phyloP scores from a whole-genome alignment of 1,284 basidiomycete genomes.

The Moesziomyces aphidis region DNA sequence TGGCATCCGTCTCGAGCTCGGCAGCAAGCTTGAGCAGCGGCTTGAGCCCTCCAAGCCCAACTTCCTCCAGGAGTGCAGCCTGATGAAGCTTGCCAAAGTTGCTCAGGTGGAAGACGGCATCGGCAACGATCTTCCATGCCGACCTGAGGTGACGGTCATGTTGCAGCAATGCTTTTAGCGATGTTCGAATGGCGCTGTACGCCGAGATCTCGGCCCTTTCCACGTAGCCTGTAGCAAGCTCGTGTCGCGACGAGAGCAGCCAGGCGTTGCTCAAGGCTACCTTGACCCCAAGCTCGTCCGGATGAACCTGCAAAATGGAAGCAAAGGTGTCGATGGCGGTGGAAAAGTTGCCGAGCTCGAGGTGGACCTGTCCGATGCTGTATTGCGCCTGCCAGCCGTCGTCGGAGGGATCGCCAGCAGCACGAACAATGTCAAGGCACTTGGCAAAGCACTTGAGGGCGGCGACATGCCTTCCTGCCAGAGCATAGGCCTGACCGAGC shows the following conservation, averaged over 20 bases:
- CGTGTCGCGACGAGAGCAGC: conserved; percentile 78
- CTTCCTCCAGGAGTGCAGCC: conserved; percentile 4
- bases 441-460: conserved; percentile 86
- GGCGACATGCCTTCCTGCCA: conserved; percentile 86
- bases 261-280: conserved; percentile 81
- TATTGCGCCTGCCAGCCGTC: conserved; percentile 85
- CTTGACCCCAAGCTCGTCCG: conserved; percentile 76
- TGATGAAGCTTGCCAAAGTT: conserved; percentile 31
- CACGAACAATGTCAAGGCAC: conserved; percentile 72
- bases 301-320: conserved; percentile 73
- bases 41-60: conserved; percentile 10
- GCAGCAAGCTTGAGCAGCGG: conserved; percentile 39
- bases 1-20: conserved; percentile 49
- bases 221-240: conserved; percentile 78
- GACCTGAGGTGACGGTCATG: conserved; percentile 67
- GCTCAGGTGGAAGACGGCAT: conserved; percentile 74
- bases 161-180: conserved; percentile 73
- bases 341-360: conserved; percentile 80
- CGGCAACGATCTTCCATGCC: conserved; percentile 87
- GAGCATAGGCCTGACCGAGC: conserved; percentile 90
- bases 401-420: conserved; percentile 7
- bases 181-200: conserved; percentile 73
- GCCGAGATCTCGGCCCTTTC: conserved; percentile 81
- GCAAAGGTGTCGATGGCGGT: conserved; percentile 80
- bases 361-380: conserved; percentile 86